Evolutionary conservation across 106 monocot species (phyloP).

Genomic region (Acorus calamus): DNA sequence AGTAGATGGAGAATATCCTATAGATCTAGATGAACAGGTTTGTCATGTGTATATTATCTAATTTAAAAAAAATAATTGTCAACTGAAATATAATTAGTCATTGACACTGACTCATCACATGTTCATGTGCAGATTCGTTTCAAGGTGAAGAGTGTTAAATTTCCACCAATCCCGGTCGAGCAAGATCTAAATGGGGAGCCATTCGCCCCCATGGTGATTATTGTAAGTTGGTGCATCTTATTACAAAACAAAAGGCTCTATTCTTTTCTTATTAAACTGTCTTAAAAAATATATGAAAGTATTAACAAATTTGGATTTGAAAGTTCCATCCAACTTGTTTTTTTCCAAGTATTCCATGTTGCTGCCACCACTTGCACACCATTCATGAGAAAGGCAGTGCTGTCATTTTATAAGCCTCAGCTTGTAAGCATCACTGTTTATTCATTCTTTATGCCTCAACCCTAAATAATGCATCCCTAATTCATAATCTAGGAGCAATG

Average conservation of each 20-base stretch:
- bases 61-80: background rate
- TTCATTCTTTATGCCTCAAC: no score
- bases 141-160: conserved; percentile 52
- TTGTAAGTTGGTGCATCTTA: conserved; percentile 32
- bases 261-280: no score
- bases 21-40: conserved; percentile 80
- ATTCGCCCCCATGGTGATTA: conserved; percentile 87
- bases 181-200: conserved; percentile 62
- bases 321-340: no score
- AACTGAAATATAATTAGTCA: background rate
- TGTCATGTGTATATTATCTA: background rate
- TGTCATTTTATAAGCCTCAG: no score
- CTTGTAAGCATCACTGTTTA: no score
- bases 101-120: background rate
- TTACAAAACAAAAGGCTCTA: background rate
- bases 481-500: no score
- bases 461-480: no score
- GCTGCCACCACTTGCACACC: no score
- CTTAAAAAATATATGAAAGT: no score
- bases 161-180: conserved; percentile 60
- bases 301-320: no score
- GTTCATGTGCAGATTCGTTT: conserved; percentile 50
- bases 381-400: no score
- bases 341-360: no score
- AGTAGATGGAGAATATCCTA: conserved; percentile 17